phyloP scores from a whole-genome alignment of 164 flowering plant genomes.

The Dillenia turbinata region DNA sequence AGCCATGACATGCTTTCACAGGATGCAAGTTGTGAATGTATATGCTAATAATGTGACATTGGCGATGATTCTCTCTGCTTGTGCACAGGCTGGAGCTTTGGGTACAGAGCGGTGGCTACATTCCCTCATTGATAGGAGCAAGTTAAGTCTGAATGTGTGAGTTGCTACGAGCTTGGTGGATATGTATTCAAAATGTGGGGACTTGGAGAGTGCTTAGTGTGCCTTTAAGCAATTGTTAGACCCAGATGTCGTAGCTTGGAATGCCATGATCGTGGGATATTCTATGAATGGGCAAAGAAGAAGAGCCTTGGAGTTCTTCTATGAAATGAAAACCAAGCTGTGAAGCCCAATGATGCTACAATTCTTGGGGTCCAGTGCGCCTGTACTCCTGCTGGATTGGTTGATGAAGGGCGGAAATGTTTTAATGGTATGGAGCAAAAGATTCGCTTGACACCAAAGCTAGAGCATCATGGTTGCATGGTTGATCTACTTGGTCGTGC shows the following conservation, averaged over 20 bases:
- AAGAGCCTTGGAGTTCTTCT: constrained; percentile 24
- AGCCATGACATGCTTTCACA: constrained; percentile 23
- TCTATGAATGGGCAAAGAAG: constrained; percentile 32
- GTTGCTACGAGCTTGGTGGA: constrained; percentile 33
- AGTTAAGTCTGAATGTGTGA: constrained; percentile 12
- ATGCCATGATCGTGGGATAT: constrained; percentile 39
- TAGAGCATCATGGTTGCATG: constrained; percentile 34
- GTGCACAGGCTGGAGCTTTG: constrained; percentile 35
- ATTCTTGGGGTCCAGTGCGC: constrained; percentile 37
- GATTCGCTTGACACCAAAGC: constrained; percentile 20
- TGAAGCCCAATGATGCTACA: constrained; percentile 31
- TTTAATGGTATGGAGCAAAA: constrained; percentile 20
- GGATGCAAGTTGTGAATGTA: constrained; percentile 24
- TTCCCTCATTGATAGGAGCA: constrained; percentile 25
- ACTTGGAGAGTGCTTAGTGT: constrained; percentile 23
- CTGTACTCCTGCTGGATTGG: constrained; percentile 31
- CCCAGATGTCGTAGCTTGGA: constrained; percentile 36
- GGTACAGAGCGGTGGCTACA: constrained; percentile 38
- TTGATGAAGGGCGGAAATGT: constrained; percentile 24
- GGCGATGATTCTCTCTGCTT: constrained; percentile 33
- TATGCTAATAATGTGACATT: constrained; percentile 29
- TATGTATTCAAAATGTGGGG: constrained; percentile 43
- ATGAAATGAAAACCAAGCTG: constrained; percentile 22
- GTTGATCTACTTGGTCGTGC: constrained; percentile 38
- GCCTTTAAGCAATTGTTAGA: constrained; percentile 23